Evolutionary conservation across 495 filamentous ascomycete species (phyloP).

Genomic region (Astrocystis sublimbata): DNA sequence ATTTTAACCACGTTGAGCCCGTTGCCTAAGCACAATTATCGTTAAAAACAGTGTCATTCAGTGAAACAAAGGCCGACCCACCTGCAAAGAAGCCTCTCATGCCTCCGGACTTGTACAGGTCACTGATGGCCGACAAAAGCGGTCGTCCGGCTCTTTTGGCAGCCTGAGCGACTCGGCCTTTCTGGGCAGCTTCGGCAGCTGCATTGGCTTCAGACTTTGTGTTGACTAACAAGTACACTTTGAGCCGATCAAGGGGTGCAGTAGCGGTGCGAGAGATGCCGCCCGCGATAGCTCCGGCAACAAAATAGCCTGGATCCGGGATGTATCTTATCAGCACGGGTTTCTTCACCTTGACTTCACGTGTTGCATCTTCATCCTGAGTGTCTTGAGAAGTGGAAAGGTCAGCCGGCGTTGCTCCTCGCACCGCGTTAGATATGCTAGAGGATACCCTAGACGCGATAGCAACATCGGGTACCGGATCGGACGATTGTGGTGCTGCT

Average conservation of each 20-base stretch:
- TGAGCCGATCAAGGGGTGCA: slow-evolving; percentile 92
- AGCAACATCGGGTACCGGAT: slow-evolving; percentile 7
- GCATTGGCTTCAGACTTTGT: slow-evolving; percentile 60
- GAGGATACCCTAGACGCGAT: slow-evolving; percentile 10
- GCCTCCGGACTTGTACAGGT: slow-evolving; percentile 85
- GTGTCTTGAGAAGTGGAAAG: slow-evolving; percentile 24
- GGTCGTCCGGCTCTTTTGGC: slow-evolving; percentile 66
- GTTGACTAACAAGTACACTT: slow-evolving; percentile 96
- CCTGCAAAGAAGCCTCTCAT: slow-evolving; percentile 92
- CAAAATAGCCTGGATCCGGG: slow-evolving; percentile 87
- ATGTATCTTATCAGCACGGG: slow-evolving; percentile 54
- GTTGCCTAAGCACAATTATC: slow-evolving; percentile 66
- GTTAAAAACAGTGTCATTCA: background rate
- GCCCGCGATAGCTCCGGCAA: slow-evolving; percentile 90
- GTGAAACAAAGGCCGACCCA: slow-evolving; percentile 43
- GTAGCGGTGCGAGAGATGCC: slow-evolving; percentile 91
- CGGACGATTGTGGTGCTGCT: slow-evolving; percentile 17
- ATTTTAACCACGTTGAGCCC: slow-evolving; percentile 96
- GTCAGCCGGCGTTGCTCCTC: slow-evolving; percentile 30
- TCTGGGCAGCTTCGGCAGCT: slow-evolving; percentile 66
- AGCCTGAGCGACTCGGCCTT: slow-evolving; percentile 66
- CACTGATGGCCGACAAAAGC: slow-evolving; percentile 67
- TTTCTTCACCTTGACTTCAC: slow-evolving; percentile 38
- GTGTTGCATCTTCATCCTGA: slow-evolving; percentile 32
- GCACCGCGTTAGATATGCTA: slow-evolving; percentile 25